Base-by-base conservation (phyloP, 2,329 filamentous ascomycete species). In the Phaeosphaeria sp. region DNA sequence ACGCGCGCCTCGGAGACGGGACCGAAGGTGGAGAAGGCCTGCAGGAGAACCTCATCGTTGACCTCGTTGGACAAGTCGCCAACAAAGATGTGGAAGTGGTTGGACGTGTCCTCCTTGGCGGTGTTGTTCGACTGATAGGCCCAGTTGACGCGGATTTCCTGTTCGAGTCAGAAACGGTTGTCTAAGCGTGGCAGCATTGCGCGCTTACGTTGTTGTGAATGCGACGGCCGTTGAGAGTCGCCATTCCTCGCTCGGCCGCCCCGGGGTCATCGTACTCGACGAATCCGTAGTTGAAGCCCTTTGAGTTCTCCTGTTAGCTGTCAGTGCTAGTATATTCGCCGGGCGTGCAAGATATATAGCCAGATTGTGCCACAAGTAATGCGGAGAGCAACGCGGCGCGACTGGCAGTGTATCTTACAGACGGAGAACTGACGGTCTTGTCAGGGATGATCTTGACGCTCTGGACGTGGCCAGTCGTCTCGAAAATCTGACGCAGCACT, bases 131-230 rank as follows among this genome's bases (percentile, higher is more conserved):
- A 95, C 82, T 99, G 95, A 74, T 99, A 99, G 21, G 95, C 95
- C 95, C 95, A 99, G 83, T 99, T 99, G 73, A 99, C 95, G 55
- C 93, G 92, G 63, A 99, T 99, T 84, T 99, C 95, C 92, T 97
- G 57, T 52, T 20, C 39, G 9, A 51, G 66, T 78, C 53, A 78
- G 30, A 6, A 72, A 56, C 63, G 39, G 40, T 21, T 33, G n/a
- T 15, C 8, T n/a, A 24, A 18, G 8, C 6, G 22, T 22, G n/a
- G 15, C 18, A 36, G 13, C 22, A 49, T 17, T 21, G 43, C 57
- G 49, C 40, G 78, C 89, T 78, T 88, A 96, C 93, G 76, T 92
- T 91, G 80, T 98, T 93, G 78, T 99, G 94, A 64, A 99, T 93
- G 65, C 94, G 88, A 68, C 95, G 90, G 54, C 95, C 95, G 77